Evolutionary conservation across 1,139 yeast genomes (phyloP), one percentile per base, ranked within the genome.

Genomic region (Pichia sp.): DNA sequence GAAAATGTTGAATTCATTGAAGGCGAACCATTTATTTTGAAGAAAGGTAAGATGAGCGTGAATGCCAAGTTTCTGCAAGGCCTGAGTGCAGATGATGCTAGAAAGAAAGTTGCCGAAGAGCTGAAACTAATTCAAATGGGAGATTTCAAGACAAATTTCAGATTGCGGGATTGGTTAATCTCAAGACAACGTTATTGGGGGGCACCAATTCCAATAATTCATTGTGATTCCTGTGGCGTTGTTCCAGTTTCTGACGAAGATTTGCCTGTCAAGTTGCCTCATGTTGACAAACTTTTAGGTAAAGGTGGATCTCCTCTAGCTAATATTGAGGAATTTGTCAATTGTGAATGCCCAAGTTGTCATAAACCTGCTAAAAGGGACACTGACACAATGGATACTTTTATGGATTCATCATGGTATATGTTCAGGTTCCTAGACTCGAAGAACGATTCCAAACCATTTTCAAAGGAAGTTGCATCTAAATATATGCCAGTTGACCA

Each of bases 151-250:
- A 77, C 78, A 0, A 86, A 85, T 58, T 85, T 77, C 65, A 79
- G 84, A 62, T 73, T 93, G 36, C 77, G 97, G 61, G 99, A 93
- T 67, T 93, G 99, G 99, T 77, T 93, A 41, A 87, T 93, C 46
- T 85, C 95, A 66, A 81, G 99, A 64, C 99, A 93, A 71, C 75
- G 99, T 57, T 93, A 87, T 68, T 93, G 99, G 99, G 99, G 99
- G 32, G 95, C 98, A 0, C 99, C 99, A 2, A 93, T 93, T 55
- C 99, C 99, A 2, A 89, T 93, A 41, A 75, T 93, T 29, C 95
- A 93, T 64, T 93, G 99, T 72, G 78, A 78, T 8, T 62, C 70
- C 4, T 93, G 99, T 75, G 99, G 99, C 1, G 73, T 85, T 0
- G 96, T 90, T 1, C 87, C 97, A 0, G 97, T 92, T 16, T 97